Evolutionary conservation across 352 stramenopile genomes (phyloP), one percentile per base, ranked within the genome.

Genomic region (Phytophthora tentaculata): DNA sequence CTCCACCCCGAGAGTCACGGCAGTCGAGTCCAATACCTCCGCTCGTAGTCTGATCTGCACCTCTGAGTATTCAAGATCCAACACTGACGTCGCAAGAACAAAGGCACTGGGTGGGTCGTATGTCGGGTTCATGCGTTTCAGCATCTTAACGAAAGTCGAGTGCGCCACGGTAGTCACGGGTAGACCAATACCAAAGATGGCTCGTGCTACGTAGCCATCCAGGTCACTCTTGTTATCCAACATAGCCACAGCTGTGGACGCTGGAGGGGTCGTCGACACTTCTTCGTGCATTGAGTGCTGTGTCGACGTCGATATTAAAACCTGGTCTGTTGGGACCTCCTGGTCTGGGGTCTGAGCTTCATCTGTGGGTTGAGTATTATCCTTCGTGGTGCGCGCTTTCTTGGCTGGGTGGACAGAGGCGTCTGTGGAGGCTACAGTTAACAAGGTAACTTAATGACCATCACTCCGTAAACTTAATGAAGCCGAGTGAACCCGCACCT

Each of bases 61-160:
- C 23, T 86, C 77, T 6, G 79, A 79, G 72, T 87, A 90, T 64
- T 90, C 83, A 14, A 83, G 62, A 61, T 91, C 81, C 16, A 93
- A 76, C 20, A 75, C 62, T 12, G 79, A 70, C 35, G 80, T 89
- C 22, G 77, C 67, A 22, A 91, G 71, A 35, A 71, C 60, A 41
- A 84, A 84, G 0, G 78, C 79, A 56, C 79, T 86, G 3, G 80
- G 80, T 2, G 76, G 63, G 7, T 85, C 79, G 67, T 90, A 89
- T 8, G 28, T 39, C 3, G 80, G 73, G 41, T 78, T 76, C 69
- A 91, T 66, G 17, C 76, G 77, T 70, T 91, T 91, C 29, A 91
- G 64, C 63, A 94, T 61, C 58, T 86, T 77, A 43, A 77, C 64
- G 63, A 94, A 94, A 23, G 73, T 69, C 47, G 81, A 52, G 64